These are phyloP conservation scores for Chlorella sorokiniana DNA, from an alignment of 139 green algal species.

Conservation along the genomic window DNA sequence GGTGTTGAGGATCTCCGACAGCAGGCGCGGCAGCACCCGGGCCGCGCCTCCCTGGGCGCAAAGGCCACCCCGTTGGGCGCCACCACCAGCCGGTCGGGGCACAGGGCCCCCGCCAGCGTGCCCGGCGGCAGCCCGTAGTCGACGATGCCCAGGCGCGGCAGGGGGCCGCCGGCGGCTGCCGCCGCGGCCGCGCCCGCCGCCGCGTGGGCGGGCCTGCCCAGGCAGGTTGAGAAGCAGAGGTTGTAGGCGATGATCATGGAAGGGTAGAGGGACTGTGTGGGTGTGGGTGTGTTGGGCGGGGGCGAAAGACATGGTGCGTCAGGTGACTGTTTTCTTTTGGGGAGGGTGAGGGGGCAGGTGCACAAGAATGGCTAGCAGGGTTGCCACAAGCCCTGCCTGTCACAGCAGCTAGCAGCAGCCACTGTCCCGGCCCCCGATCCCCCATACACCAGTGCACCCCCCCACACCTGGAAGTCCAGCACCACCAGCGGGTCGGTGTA, in stretches of 20 bases:
- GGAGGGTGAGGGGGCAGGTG: neutral
- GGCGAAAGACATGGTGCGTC: neutral
- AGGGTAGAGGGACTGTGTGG: conserved; percentile 86
- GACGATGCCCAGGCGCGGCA: conserved; percentile 35
- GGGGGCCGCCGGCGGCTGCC: neutral
- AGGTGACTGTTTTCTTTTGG: neutral
- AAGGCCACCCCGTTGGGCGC: conserved; percentile 90
- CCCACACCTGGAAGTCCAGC: conserved; percentile 92
- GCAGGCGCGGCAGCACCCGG: conserved; percentile 93
- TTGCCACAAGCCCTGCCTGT: neutral
- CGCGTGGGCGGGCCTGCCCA: conserved; percentile 75
- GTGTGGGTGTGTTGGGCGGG: neutral
- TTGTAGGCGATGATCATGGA: conserved; percentile 98
- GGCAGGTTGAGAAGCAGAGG: conserved; percentile 93
- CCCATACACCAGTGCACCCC: neutral
- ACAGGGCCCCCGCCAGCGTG: conserved; percentile 16
- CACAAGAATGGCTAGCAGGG: neutral
- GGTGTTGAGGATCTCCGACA: conserved; percentile 94
- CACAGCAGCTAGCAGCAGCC: neutral
- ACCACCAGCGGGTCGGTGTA: conserved; percentile 89
- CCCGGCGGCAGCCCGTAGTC: conserved; percentile 19
- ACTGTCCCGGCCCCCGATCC: neutral
- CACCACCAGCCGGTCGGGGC: conserved; percentile 64
- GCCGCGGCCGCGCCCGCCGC: neutral
- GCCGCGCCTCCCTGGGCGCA: conserved; percentile 57